A percentile compares a stretch with the other conserved stretches of the same genome.
Evolutionary conservation across 768 basidiomycete genomes (phyloP).

Genomic region (Collybiopsis luxurians): DNA sequence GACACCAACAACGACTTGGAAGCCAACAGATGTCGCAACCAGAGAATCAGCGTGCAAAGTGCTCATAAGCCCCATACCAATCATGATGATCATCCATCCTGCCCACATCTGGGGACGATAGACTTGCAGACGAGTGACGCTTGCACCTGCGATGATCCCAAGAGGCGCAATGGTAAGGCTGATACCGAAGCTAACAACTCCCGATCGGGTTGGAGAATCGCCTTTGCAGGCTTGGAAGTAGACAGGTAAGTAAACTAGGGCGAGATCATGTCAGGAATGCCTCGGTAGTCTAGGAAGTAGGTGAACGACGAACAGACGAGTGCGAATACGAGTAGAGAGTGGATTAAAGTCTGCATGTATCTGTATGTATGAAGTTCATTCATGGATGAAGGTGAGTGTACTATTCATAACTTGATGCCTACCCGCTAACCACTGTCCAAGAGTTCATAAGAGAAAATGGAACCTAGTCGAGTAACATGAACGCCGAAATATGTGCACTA

Average conservation of each 20-base stretch:
- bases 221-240: constrained; percentile 31
- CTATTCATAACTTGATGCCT: too few species aligned
- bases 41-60: constrained; percentile 12
- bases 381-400: too few species aligned
- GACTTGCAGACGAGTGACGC: constrained; percentile 23
- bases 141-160: constrained; percentile 35
- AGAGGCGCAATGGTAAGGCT: constrained; percentile 32
- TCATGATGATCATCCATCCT: constrained; percentile 27
- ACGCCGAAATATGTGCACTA: too few species aligned
- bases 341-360: too few species aligned
- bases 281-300: too few species aligned
- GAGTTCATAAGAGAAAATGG: too few species aligned
- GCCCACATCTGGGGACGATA: constrained; percentile 27
- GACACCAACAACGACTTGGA: constrained; percentile 20
- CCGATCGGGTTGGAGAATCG: constrained; percentile 23
- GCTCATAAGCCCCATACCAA: constrained; percentile 32
- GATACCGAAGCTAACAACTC: too few species aligned
- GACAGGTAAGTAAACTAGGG: background rate
- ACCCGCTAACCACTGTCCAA: too few species aligned
- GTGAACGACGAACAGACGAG: too few species aligned
- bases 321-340: too few species aligned
- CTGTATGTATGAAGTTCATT: too few species aligned
- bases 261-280: background rate
- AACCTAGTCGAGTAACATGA: too few species aligned
- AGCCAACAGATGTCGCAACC: constrained; percentile 14